Evolutionary conservation across 2,329 filamentous ascomycete species (phyloP).

Genomic region (Penicillium decumbens): DNA sequence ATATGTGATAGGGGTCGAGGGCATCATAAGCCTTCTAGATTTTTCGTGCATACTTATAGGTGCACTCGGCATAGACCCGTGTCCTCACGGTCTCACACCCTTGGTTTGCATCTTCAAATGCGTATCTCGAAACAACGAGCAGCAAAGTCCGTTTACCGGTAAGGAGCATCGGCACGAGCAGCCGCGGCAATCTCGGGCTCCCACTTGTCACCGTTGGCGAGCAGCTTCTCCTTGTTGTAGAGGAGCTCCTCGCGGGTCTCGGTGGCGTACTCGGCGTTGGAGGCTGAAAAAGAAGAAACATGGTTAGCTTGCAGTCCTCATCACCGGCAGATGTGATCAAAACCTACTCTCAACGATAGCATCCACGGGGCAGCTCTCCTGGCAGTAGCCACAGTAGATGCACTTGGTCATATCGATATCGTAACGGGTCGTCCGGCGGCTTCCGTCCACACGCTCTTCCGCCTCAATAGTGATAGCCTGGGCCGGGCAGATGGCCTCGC

Average conservation of each 20-base stretch:
- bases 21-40: conserved; percentile 15
- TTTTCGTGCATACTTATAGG: conserved; percentile 14
- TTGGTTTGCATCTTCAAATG: conserved; percentile 3
- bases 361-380: conserved; percentile 97
- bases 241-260: conserved; percentile 86
- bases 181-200: conserved; percentile 92
- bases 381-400: conserved; percentile 99
- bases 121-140: neutral
- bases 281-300: conserved; percentile 40
- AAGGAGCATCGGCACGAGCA: conserved; percentile 89
- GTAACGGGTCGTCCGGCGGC: conserved; percentile 90
- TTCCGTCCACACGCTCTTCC: conserved; percentile 94
- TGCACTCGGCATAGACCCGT: conserved; percentile 5
- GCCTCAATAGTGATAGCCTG: conserved; percentile 99
- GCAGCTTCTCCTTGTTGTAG: conserved; percentile 95
- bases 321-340: conserved; percentile 8
- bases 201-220: conserved; percentile 92
- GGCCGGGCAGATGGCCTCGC: conserved; percentile 95
- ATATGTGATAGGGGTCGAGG: conserved; percentile 17
- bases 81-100: conserved; percentile 6
- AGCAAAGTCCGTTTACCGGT: conserved; percentile 56
- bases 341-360: conserved; percentile 71
- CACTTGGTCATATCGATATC: conserved; percentile 99
- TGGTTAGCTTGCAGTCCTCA: conserved; percentile 5
- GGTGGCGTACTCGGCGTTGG: conserved; percentile 70